Conservation (phyloP, 345 rosid species). For the Hypericum androsaemum region DNA sequence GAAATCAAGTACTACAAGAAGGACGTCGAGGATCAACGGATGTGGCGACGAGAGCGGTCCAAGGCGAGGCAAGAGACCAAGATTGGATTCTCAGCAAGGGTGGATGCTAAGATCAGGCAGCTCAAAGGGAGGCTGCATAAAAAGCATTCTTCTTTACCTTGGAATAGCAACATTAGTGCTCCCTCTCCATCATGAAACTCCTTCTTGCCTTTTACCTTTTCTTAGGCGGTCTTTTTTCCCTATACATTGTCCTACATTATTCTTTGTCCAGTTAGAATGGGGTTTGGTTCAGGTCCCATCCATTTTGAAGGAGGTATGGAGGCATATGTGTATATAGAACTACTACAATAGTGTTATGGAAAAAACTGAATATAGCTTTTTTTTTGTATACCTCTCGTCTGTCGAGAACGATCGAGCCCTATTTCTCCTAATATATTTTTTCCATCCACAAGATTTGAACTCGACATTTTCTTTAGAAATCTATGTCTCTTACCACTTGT, state of each 20-base stretch:
- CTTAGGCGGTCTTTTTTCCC: neutral
- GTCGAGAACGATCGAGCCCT: too few relatives aligned
- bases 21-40: conserved; percentile 58
- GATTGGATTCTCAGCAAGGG: conserved; percentile 90
- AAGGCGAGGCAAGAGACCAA: conserved; percentile 87
- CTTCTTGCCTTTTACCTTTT: neutral
- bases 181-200: conserved; percentile 27
- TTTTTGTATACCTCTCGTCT: too few relatives aligned
- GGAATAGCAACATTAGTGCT: conserved; percentile 19
- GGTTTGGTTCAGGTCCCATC: conserved; percentile 21
- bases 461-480: too few relatives aligned
- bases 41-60: conserved; percentile 88
- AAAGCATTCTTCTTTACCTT: conserved; percentile 35
- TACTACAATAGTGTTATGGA: neutral
- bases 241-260: conserved; percentile 19
- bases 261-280: conserved; percentile 9
- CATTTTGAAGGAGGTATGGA: conserved; percentile 19
- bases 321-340: conserved; percentile 28
- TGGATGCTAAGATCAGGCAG: conserved; percentile 84
- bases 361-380: too few relatives aligned
- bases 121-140: conserved; percentile 57
- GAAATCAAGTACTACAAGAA: conserved; percentile 78
- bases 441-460: too few relatives aligned
- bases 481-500: too few relatives aligned
- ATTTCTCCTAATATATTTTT: too few relatives aligned